Evolutionary conservation across 2,329 filamentous ascomycete genomes (phyloP).

Genomic region (Beauveria sp.): DNA sequence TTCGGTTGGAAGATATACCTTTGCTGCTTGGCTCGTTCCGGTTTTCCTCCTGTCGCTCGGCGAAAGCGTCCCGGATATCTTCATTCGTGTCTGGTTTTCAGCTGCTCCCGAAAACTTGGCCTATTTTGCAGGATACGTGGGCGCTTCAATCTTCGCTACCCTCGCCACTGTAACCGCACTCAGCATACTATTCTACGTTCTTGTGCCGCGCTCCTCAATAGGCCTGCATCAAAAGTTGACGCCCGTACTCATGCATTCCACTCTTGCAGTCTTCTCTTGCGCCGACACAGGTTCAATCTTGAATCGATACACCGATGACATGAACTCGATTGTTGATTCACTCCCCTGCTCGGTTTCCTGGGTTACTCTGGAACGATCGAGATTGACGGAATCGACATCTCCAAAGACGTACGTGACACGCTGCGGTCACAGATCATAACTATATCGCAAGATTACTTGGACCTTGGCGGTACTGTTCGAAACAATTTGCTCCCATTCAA

Average conservation of each 20-base stretch:
- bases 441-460: constrained; percentile 39
- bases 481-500: constrained; percentile 18
- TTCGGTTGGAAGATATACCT: not conserved
- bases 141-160: not conserved
- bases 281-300: not conserved
- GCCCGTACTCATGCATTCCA: not conserved
- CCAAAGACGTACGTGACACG: constrained; percentile 26
- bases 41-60: not conserved
- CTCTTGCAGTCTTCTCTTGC: not conserved
- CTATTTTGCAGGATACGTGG: not conserved
- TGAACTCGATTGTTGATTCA: constrained; percentile 18
- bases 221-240: not conserved
- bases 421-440: constrained; percentile 39
- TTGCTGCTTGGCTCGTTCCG: not conserved
- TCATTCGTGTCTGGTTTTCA: not conserved
- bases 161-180: not conserved
- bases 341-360: constrained; percentile 15
- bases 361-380: constrained; percentile 12
- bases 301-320: constrained; percentile 6
- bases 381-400: constrained; percentile 33
- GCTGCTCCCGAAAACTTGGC: not conserved
- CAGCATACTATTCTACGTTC: not conserved
- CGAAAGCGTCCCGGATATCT: not conserved
- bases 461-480: constrained; percentile 21
- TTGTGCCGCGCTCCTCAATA: not conserved